Conservation (phyloP, 2,329 filamentous ascomycete genomes). For the Hypoxylon sp. region DNA sequence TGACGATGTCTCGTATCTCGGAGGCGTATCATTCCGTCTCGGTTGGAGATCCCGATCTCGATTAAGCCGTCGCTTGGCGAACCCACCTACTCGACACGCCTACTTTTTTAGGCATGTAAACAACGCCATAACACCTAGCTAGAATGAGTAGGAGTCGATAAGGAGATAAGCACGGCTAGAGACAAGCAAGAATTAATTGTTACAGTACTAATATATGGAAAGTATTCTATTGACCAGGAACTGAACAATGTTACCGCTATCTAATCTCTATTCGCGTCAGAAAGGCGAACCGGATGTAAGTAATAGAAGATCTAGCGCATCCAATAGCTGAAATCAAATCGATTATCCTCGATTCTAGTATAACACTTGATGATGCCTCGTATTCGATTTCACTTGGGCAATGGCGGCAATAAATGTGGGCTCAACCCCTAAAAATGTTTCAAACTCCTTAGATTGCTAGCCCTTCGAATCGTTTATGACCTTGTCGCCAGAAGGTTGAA, state of each 20-base stretch:
- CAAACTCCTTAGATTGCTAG: neutral
- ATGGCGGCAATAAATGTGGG: neutral
- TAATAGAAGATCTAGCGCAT: neutral
- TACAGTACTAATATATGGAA: neutral
- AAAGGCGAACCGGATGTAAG: too few relatives aligned
- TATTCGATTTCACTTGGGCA: neutral
- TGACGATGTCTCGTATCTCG: constrained; percentile 16
- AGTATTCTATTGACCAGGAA: neutral
- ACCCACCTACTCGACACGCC: constrained; percentile 6
- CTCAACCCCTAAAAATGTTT: neutral
- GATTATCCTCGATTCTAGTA: neutral
- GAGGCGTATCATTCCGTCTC: constrained; percentile 9
- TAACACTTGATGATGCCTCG: neutral
- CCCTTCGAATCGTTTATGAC: neutral
- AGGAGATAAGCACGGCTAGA: neutral
- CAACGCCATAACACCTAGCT: neutral
- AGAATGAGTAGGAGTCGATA: neutral
- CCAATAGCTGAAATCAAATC: neutral
- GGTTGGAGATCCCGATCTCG: constrained; percentile 31
- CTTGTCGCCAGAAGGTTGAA: neutral
- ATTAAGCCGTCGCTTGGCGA: constrained; percentile 37
- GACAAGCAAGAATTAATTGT: neutral
- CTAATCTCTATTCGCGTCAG: too few relatives aligned
- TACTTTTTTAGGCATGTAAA: constrained; percentile 35
- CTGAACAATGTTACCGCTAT: too few relatives aligned